Percentiles rank a stretch among this genome's conserved stretches.
phyloP scores from a whole-genome alignment of 148 eudicot species.

The Talinum fruticosum region DNA sequence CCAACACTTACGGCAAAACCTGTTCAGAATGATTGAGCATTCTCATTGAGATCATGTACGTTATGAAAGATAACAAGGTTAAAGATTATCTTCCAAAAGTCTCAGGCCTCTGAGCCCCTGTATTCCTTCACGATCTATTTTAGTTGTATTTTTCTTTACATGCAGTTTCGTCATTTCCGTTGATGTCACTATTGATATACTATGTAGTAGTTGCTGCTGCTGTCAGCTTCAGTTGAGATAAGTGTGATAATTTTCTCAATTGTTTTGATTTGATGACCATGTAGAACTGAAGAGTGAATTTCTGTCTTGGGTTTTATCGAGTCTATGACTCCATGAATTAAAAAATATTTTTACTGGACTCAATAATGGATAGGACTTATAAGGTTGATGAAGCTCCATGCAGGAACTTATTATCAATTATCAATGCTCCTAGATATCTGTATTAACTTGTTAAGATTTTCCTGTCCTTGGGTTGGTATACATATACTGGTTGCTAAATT shows the following conservation, averaged over 20 bases:
- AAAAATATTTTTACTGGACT: neutral
- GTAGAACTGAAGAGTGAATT: too few species aligned
- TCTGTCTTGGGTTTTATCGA: too few species aligned
- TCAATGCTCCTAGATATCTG: neutral
- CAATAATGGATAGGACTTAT: conserved; percentile 4
- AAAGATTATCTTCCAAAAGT: neutral
- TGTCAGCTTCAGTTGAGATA: too few species aligned
- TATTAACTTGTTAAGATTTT: too few species aligned
- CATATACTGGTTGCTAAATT: neutral
- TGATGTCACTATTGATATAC: too few species aligned
- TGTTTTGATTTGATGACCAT: too few species aligned
- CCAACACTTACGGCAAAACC: too few species aligned
- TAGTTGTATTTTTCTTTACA: too few species aligned
- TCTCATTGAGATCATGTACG: neutral
- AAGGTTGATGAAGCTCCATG: neutral
- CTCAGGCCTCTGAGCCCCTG: neutral
- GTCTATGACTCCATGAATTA: neutral
- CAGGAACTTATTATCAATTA: neutral
- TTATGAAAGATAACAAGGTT: neutral
- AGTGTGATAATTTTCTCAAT: too few species aligned
- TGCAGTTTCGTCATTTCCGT: too few species aligned
- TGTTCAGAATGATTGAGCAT: neutral
- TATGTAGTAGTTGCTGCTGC: too few species aligned
- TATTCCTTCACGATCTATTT: neutral
- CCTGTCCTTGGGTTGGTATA: neutral